These are phyloP conservation scores for Fistulinella prunicolor DNA, from an alignment of 768 basidiomycete genomes.

Conservation along the genomic window DNA sequence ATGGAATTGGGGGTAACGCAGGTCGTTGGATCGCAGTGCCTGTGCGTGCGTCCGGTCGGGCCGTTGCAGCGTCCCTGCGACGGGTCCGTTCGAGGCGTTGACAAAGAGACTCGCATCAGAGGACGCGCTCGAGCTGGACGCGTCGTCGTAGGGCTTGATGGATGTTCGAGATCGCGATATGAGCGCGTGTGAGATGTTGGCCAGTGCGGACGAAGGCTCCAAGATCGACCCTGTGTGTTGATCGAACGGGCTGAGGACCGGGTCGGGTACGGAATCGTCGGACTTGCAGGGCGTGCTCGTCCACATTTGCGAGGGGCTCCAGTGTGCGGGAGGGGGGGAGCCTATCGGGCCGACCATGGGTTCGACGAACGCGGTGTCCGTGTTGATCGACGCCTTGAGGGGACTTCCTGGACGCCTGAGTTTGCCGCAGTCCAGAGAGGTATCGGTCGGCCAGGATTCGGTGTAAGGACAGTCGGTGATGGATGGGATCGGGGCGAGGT, in stretches of 20 bases:
- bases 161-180: conserved; percentile 19
- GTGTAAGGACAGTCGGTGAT: conserved; percentile 20
- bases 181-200: conserved; percentile 17
- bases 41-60: neutral
- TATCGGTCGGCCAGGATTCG: conserved; percentile 19
- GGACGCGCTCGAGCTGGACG: conserved; percentile 2
- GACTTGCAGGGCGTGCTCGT: conserved; percentile 23
- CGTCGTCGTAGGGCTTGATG: conserved; percentile 12
- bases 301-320: conserved; percentile 21
- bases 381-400: conserved; percentile 18
- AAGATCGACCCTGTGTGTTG: neutral
- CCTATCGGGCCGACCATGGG: conserved; percentile 3
- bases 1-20: conserved; percentile 7
- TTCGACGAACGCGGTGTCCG: neutral
- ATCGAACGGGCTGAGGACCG: conserved; percentile 1
- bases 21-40: neutral
- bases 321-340: conserved; percentile 12
- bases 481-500: conserved; percentile 16
- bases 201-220: conserved; percentile 5
- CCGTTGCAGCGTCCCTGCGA: too few species aligned
- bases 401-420: conserved; percentile 17
- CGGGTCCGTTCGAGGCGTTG: neutral
- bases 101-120: conserved; percentile 2
- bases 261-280: conserved; percentile 1
- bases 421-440: conserved; percentile 6